These are phyloP conservation scores for Filobasidium uniguttulatum DNA, from an alignment of 1,284 basidiomycete species.

Conservation along the genomic window DNA sequence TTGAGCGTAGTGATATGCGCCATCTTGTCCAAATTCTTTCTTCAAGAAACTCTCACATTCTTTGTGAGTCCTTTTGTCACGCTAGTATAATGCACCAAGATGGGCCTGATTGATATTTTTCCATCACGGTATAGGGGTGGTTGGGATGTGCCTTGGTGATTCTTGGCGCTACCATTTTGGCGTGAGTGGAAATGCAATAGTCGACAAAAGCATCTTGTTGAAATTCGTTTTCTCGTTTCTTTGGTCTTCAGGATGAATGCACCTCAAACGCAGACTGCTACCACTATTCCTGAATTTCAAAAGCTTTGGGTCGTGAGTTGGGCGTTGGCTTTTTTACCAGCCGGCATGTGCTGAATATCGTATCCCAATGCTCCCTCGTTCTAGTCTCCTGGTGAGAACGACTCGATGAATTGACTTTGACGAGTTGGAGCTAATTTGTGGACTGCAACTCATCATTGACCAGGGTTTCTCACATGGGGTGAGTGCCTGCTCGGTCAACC, in stretches of 20 bases:
- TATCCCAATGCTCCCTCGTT: too few species aligned
- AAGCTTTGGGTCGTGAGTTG: slow-evolving; percentile 54
- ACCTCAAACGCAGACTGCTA: slow-evolving; percentile 63
- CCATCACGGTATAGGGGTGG: slow-evolving; percentile 48
- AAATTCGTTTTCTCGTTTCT: slow-evolving; percentile 61
- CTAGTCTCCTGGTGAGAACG: neutral
- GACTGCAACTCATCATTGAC: neutral
- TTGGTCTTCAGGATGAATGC: slow-evolving; percentile 44
- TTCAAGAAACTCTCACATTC: slow-evolving; percentile 80
- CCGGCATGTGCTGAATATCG: neutral
- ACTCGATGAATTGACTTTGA: neutral
- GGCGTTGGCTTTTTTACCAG: neutral
- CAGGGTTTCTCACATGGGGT: slow-evolving; percentile 64
- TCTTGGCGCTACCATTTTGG: slow-evolving; percentile 44
- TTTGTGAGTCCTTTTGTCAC: slow-evolving; percentile 41
- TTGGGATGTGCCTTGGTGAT: slow-evolving; percentile 77
- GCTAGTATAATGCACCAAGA: slow-evolving; percentile 6
- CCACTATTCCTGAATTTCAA: slow-evolving; percentile 67
- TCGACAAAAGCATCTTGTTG: neutral
- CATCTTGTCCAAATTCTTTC: slow-evolving; percentile 79
- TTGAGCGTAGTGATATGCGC: slow-evolving; percentile 82
- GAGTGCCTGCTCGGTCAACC: slow-evolving; percentile 55
- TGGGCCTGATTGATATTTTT: neutral
- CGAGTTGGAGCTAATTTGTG: neutral
- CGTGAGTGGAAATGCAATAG: slow-evolving; percentile 25